phyloP scores from a whole-genome alignment of 768 basidiomycete species.

The Termitomyces sp. region DNA sequence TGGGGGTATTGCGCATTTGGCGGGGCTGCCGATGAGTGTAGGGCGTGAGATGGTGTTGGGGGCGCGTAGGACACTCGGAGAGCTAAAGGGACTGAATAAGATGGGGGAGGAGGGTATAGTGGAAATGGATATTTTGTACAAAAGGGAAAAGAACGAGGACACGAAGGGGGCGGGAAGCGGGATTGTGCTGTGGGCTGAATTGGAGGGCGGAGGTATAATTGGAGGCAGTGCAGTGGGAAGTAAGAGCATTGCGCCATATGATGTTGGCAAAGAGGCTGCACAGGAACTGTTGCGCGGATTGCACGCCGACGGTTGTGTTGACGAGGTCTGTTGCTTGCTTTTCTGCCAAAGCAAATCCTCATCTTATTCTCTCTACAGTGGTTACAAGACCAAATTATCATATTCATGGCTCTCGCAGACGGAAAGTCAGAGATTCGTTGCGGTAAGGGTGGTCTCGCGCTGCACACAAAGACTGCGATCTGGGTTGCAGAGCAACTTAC shows the following conservation, averaged over 20 bases:
- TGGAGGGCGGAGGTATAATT: conserved; percentile 61
- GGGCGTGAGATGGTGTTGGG: conserved; percentile 56
- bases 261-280: conserved; percentile 61
- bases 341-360: background rate
- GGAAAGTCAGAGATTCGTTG: conserved; percentile 57
- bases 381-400: conserved; percentile 72
- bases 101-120: conserved; percentile 15
- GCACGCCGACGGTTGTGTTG: conserved; percentile 66
- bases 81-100: conserved; percentile 16
- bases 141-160: conserved; percentile 39
- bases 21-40: conserved; percentile 54
- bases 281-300: conserved; percentile 54
- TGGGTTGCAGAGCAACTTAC: conserved; percentile 70
- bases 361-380: conserved; percentile 22
- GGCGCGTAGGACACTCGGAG: conserved; percentile 41
- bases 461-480: conserved; percentile 75
- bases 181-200: conserved; percentile 73
- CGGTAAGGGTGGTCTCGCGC: conserved; percentile 51
- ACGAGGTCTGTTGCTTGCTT: conserved; percentile 49
- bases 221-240: conserved; percentile 66
- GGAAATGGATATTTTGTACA: conserved; percentile 35
- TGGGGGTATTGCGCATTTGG: conserved; percentile 60
- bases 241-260: conserved; percentile 40
- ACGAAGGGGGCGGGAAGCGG: conserved; percentile 66
- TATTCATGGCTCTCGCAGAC: conserved; percentile 71